Conservation (phyloP, 1,284 basidiomycete genomes). For the Rhodofomes roseus region DNA sequence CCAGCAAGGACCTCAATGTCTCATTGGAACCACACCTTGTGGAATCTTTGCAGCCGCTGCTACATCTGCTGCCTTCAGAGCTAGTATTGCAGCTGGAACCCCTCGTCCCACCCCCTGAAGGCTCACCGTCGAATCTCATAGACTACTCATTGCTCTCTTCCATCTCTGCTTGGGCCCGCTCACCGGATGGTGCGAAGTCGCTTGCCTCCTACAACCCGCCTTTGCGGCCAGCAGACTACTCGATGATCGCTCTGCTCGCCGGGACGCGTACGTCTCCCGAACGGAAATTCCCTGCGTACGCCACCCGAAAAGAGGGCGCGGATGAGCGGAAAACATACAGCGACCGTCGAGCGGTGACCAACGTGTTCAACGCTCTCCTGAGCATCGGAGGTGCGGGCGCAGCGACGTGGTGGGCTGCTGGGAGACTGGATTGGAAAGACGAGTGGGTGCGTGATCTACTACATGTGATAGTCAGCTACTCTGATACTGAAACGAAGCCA, state of each 20-base stretch:
- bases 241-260: constrained; percentile 72
- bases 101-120: constrained; percentile 11
- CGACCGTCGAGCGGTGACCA: constrained; percentile 64
- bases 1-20: constrained; percentile 40
- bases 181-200: constrained; percentile 40
- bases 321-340: constrained; percentile 32
- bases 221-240: constrained; percentile 52
- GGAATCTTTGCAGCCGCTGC: constrained; percentile 43
- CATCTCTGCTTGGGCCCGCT: constrained; percentile 67
- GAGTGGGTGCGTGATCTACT: constrained; percentile 60
- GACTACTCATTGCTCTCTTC: constrained; percentile 55
- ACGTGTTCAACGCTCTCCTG: constrained; percentile 65
- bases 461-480: neutral
- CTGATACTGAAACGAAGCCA: constrained; percentile 23
- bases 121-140: constrained; percentile 38
- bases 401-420: constrained; percentile 70
- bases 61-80: constrained; percentile 41
- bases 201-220: constrained; percentile 41
- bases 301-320: constrained; percentile 36
- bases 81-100: constrained; percentile 36
- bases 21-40: constrained; percentile 66
- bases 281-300: constrained; percentile 46
- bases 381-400: constrained; percentile 63
- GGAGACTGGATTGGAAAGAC: constrained; percentile 55
- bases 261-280: constrained; percentile 72